Evolutionary conservation across 2,329 filamentous ascomycete species (phyloP).

Genomic region (Periglandula ipomoeae): DNA sequence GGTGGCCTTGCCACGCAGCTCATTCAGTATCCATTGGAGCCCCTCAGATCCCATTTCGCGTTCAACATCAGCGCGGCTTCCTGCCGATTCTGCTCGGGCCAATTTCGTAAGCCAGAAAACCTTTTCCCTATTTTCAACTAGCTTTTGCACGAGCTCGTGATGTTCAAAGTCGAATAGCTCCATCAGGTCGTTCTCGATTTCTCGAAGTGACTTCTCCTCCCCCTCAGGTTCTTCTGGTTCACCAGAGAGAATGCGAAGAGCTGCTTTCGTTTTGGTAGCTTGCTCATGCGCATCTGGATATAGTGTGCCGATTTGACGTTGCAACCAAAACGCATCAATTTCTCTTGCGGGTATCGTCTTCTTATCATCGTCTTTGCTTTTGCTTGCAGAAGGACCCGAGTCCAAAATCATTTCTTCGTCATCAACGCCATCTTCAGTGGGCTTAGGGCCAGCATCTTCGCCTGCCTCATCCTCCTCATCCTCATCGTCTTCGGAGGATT

Average conservation of each 20-base stretch:
- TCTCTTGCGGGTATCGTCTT: constrained; percentile 71
- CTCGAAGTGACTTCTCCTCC: constrained; percentile 75
- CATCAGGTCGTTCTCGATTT: constrained; percentile 98
- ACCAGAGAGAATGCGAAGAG: constrained; percentile 73
- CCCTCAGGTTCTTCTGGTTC: constrained; percentile 60
- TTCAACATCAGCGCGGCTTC: constrained; percentile 68
- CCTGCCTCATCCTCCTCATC: constrained; percentile 42
- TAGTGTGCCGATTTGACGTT: constrained; percentile 78
- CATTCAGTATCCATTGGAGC: constrained; percentile 76
- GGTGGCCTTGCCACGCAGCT: constrained; percentile 66
- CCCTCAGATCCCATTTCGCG: constrained; percentile 88
- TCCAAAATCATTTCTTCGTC: constrained; percentile 86
- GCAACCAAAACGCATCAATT: constrained; percentile 96
- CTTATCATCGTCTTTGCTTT: constrained; percentile 41
- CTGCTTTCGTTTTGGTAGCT: constrained; percentile 82
- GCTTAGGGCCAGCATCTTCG: constrained; percentile 17
- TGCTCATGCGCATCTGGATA: constrained; percentile 90
- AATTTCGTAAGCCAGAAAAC: constrained; percentile 91
- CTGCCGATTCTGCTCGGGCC: constrained; percentile 70
- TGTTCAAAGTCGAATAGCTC: constrained; percentile 97
- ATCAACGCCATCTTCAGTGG: constrained; percentile 38
- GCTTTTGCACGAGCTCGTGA: constrained; percentile 81
- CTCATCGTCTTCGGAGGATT: constrained; percentile 73
- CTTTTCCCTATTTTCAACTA: constrained; percentile 88
- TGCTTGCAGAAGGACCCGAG: constrained; percentile 42